A percentile compares a stretch with the other conserved stretches of the same genome.
Conservation (phyloP, 2,329 filamentous ascomycete genomes). For the Fusarium siculi region DNA sequence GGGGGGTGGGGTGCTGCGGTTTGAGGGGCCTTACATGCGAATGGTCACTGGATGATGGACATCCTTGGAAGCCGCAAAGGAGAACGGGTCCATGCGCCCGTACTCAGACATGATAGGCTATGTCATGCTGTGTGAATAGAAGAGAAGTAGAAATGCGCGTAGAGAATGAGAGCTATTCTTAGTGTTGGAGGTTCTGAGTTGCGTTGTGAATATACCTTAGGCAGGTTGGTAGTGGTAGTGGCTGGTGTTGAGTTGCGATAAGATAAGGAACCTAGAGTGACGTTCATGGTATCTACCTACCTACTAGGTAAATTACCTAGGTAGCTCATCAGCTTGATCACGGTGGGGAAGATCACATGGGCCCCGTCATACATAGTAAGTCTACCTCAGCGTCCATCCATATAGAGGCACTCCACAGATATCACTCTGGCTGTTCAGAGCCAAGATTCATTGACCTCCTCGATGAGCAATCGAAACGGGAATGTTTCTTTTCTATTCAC, state of each 20-base stretch:
- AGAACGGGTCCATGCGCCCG: conserved; percentile 88
- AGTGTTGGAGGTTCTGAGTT: background rate
- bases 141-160: background rate
- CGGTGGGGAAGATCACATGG: conserved; percentile 4
- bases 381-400: background rate
- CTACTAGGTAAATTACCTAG: too few species aligned
- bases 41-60: conserved; percentile 78
- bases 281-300: background rate
- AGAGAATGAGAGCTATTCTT: background rate
- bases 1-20: background rate
- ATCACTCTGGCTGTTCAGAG: background rate
- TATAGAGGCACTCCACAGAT: background rate
- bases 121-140: conserved; percentile 36
- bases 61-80: conserved; percentile 89
- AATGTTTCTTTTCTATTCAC: background rate
- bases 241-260: conserved; percentile 8
- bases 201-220: conserved; percentile 6
- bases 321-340: background rate
- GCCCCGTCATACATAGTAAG: background rate
- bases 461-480: background rate
- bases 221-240: background rate
- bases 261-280: conserved; percentile 14
- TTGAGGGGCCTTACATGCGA: conserved; percentile 62
- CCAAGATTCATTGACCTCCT: background rate
- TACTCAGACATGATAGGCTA: conserved; percentile 52